A percentile compares a stretch with the other conserved stretches of the same genome.
phyloP scores from a whole-genome alignment of 2,329 filamentous ascomycete genomes.

The Cadophora sp. region DNA sequence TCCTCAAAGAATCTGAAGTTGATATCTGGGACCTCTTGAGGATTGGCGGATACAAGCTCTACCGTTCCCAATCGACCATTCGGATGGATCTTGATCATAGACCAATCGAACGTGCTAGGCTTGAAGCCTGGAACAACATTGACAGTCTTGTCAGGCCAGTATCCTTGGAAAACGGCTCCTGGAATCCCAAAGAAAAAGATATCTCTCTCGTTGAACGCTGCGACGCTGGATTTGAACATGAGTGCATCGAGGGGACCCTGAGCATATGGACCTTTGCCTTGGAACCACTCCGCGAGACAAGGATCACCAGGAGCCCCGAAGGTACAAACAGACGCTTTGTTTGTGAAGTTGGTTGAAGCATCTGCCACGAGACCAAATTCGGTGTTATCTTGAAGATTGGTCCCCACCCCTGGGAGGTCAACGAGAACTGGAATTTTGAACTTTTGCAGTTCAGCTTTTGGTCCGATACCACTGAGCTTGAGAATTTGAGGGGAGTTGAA shows the following conservation, averaged over 20 bases:
- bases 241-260: conserved; percentile 57
- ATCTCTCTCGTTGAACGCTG: conserved; percentile 48
- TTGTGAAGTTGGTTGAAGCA: conserved; percentile 45
- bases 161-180: conserved; percentile 45
- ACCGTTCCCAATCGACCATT: conserved; percentile 59
- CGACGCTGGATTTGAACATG: conserved; percentile 40
- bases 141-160: conserved; percentile 40
- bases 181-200: conserved; percentile 41
- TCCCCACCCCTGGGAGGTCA: conserved; percentile 68
- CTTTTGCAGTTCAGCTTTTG: conserved; percentile 46
- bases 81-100: conserved; percentile 37
- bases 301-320: conserved; percentile 46
- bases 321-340: conserved; percentile 46
- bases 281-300: conserved; percentile 43
- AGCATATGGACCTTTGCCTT: conserved; percentile 43
- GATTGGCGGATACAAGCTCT: conserved; percentile 63
- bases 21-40: conserved; percentile 67
- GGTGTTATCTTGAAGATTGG: conserved; percentile 62
- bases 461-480: conserved; percentile 53
- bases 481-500: conserved; percentile 54
- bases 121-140: conserved; percentile 2
- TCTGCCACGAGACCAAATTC: conserved; percentile 55
- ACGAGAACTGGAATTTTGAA: conserved; percentile 58
- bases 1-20: conserved; percentile 62
- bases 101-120: conserved; percentile 1